phyloP scores from a whole-genome alignment of 2,329 filamentous ascomycete species.

The Mariannaea sp. region DNA sequence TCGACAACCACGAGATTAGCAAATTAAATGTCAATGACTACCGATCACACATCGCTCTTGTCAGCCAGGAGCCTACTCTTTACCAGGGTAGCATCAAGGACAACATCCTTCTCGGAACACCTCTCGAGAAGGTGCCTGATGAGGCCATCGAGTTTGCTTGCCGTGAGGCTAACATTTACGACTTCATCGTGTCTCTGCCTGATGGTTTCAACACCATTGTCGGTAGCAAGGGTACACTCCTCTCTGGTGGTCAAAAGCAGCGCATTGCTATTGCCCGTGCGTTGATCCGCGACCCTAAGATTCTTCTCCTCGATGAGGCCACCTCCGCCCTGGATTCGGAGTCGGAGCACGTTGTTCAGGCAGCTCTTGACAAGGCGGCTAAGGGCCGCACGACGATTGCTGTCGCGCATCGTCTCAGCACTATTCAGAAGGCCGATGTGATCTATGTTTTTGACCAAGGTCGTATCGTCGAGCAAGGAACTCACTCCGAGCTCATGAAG shows the following conservation, averaged over 20 bases:
- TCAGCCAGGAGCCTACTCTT: slow-evolving; percentile 91
- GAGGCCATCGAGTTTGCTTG: slow-evolving; percentile 77
- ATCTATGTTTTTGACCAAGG: slow-evolving; percentile 98
- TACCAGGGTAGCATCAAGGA: slow-evolving; percentile 92
- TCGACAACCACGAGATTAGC: slow-evolving; percentile 84
- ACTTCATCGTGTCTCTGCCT: slow-evolving; percentile 84
- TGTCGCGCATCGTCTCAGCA: slow-evolving; percentile 88
- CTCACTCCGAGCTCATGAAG: slow-evolving; percentile 73
- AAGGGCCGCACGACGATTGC: slow-evolving; percentile 90
- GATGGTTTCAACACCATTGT: slow-evolving; percentile 87
- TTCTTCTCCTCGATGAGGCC: slow-evolving; percentile 83
- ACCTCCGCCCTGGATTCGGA: slow-evolving; percentile 78
- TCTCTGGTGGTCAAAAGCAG: slow-evolving; percentile 93
- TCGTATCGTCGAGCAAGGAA: slow-evolving; percentile 81
- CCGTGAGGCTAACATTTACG: slow-evolving; percentile 89
- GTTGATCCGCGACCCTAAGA: slow-evolving; percentile 85
- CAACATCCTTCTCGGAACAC: slow-evolving; percentile 82
- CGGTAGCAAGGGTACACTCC: slow-evolving; percentile 81
- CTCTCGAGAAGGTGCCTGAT: slow-evolving; percentile 70
- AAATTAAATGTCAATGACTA: slow-evolving; percentile 85
- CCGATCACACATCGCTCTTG: slow-evolving; percentile 80
- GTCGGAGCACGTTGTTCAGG: slow-evolving; percentile 80
- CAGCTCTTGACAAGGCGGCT: slow-evolving; percentile 78
- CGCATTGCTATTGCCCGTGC: slow-evolving; percentile 92
- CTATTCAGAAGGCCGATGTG: slow-evolving; percentile 91